A percentile compares a stretch with the other conserved stretches of the same genome.
phyloP scores from a whole-genome alignment of 345 rosid genomes.

The Eucalyptus lansdowneana region DNA sequence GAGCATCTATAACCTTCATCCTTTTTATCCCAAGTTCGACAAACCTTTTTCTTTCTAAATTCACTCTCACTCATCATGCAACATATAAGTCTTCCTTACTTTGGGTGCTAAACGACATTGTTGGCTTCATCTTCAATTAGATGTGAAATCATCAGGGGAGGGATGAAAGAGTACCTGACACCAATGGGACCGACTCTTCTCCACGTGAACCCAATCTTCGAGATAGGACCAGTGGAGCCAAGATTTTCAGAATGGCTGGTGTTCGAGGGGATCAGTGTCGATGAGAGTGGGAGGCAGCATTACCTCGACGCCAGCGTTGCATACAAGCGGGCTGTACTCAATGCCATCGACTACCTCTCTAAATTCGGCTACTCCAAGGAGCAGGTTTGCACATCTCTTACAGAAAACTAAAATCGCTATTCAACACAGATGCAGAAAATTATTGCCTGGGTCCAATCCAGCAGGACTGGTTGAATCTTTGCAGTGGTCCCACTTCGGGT shows the following conservation, averaged over 20 bases:
- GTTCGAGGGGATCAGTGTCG: conserved; percentile 92
- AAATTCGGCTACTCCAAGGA: conserved; percentile 96
- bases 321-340: conserved; percentile 79
- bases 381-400: conserved; percentile 32
- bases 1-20: neutral
- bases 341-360: conserved; percentile 82
- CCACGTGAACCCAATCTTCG: conserved; percentile 88
- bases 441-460: neutral
- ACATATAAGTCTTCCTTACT: neutral
- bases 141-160: conserved; percentile 75
- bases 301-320: conserved; percentile 84
- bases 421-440: neutral
- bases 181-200: conserved; percentile 92
- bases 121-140: conserved; percentile 7
- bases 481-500: neutral
- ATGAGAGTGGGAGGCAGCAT: conserved; percentile 80
- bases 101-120: neutral
- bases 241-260: conserved; percentile 96
- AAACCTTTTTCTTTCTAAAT: neutral
- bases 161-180: conserved; percentile 90
- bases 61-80: neutral
- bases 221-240: conserved; percentile 89
- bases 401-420: neutral
- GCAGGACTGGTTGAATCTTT: neutral
- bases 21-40: neutral